Evolutionary conservation across 2,329 filamentous ascomycete species (phyloP).

Genomic region (Aspergillus sp.): DNA sequence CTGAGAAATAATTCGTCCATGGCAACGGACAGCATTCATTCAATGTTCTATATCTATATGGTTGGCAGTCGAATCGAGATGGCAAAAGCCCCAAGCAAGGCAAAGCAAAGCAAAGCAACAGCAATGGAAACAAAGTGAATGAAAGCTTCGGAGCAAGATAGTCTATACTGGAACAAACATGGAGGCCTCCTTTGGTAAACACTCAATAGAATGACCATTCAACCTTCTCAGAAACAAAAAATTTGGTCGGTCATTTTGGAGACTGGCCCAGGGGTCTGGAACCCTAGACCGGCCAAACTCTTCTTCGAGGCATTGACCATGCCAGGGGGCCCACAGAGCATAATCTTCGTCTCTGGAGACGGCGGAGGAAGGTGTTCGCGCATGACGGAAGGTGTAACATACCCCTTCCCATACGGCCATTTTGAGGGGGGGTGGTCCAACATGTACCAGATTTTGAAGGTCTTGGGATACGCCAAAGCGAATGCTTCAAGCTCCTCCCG

Average conservation of each 20-base stretch:
- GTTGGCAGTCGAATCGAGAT: no score
- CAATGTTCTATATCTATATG: no score
- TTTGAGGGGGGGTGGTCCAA: slow-evolving; percentile 47
- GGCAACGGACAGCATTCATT: no score
- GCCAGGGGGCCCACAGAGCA: slow-evolving; percentile 61
- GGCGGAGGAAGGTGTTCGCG: slow-evolving; percentile 49
- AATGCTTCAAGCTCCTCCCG: slow-evolving; percentile 56
- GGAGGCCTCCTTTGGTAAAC: no score
- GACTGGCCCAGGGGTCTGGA: slow-evolving; percentile 49
- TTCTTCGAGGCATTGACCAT: slow-evolving; percentile 60
- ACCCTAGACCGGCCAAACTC: slow-evolving; percentile 50
- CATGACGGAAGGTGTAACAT: slow-evolving; percentile 54
- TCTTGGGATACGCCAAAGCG: slow-evolving; percentile 50
- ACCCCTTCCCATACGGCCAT: slow-evolving; percentile 53
- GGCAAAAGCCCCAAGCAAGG: no score
- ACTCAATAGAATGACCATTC: not conserved
- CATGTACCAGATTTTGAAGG: slow-evolving; percentile 57
- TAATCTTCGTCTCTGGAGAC: slow-evolving; percentile 49
- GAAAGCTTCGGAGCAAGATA: no score
- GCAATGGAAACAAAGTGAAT: no score
- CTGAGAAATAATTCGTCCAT: no score
- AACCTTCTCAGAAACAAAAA: slow-evolving; percentile 48
- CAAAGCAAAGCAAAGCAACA: no score
- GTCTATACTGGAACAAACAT: no score
- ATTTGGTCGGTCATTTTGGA: slow-evolving; percentile 56